These are phyloP conservation scores for Ustilago cynodontis DNA, from an alignment of 1,284 basidiomycete species.

Conservation along the genomic window DNA sequence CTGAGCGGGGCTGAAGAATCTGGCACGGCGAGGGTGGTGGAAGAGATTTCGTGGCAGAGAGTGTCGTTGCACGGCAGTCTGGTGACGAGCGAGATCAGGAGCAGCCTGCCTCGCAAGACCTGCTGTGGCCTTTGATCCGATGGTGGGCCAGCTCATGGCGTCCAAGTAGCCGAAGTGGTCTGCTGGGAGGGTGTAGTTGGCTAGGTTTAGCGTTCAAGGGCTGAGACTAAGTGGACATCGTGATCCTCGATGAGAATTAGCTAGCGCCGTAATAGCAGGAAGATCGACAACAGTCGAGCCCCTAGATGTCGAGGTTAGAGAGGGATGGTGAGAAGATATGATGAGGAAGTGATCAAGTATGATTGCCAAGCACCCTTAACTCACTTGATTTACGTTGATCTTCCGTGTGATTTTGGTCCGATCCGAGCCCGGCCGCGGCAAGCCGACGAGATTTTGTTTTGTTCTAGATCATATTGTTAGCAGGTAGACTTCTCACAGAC, in stretches of 20 bases:
- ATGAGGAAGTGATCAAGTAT: neutral
- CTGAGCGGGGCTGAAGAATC: constrained; percentile 10
- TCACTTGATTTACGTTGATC: constrained; percentile 6
- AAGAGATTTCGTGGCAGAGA: constrained; percentile 38
- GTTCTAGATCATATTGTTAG: neutral
- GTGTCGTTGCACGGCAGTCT: constrained; percentile 10
- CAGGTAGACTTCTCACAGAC: neutral
- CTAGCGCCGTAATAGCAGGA: neutral
- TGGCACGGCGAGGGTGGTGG: constrained; percentile 26
- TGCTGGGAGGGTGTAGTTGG: neutral
- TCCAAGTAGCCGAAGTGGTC: neutral
- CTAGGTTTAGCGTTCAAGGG: neutral
- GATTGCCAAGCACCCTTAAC: neutral
- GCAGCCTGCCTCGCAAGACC: constrained; percentile 17
- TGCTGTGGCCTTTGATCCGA: constrained; percentile 15
- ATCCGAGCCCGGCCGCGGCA: constrained; percentile 21
- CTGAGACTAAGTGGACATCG: constrained; percentile 1
- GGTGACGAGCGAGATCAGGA: constrained; percentile 6
- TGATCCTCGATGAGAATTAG: neutral
- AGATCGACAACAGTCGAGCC: neutral
- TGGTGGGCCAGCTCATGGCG: constrained; percentile 27
- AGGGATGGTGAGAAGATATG: neutral
- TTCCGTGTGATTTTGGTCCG: constrained; percentile 12
- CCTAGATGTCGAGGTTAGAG: neutral
- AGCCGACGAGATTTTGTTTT: constrained; percentile 5